Conservation (phyloP, 2,329 filamentous ascomycete species). For the Diaporthe helianthi region DNA sequence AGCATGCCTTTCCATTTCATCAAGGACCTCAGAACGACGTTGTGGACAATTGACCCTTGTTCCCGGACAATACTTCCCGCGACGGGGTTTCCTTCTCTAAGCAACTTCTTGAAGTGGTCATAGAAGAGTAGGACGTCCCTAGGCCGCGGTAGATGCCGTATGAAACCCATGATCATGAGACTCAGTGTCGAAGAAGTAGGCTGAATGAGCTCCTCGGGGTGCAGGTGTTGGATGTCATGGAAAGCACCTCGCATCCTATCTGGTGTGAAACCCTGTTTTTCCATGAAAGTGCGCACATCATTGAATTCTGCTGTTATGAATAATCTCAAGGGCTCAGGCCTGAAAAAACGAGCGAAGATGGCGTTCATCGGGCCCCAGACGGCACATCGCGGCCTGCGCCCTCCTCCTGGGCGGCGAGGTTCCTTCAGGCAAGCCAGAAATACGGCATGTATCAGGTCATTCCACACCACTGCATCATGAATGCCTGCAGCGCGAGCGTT, state of each 20-base stretch:
- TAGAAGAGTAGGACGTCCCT: slow-evolving; percentile 55
- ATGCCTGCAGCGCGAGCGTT: slow-evolving; percentile 57
- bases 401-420: slow-evolving; percentile 40
- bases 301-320: slow-evolving; percentile 40
- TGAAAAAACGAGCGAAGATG: slow-evolving; percentile 57
- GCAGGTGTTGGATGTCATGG: slow-evolving; percentile 34
- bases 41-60: slow-evolving; percentile 54
- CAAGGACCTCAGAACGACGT: slow-evolving; percentile 58
- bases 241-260: slow-evolving; percentile 33
- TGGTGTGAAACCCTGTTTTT: slow-evolving; percentile 21
- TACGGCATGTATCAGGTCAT: slow-evolving; percentile 61
- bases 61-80: slow-evolving; percentile 47
- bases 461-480: slow-evolving; percentile 55
- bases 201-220: slow-evolving; percentile 37
- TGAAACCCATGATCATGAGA: slow-evolving; percentile 57
- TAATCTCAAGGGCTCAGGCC: slow-evolving; percentile 52
- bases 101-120: slow-evolving; percentile 51
- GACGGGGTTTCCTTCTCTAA: slow-evolving; percentile 47
- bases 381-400: slow-evolving; percentile 32
- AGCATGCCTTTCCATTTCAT: slow-evolving; percentile 51
- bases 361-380: slow-evolving; percentile 57
- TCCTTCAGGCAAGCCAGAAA: slow-evolving; percentile 54
- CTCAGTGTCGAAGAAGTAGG: slow-evolving; percentile 50
- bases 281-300: slow-evolving; percentile 28
- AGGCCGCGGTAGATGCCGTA: slow-evolving; percentile 48